Evolutionary conservation across 148 eudicot genomes (phyloP).

Genomic region (Tetragonia tetragonoides): DNA sequence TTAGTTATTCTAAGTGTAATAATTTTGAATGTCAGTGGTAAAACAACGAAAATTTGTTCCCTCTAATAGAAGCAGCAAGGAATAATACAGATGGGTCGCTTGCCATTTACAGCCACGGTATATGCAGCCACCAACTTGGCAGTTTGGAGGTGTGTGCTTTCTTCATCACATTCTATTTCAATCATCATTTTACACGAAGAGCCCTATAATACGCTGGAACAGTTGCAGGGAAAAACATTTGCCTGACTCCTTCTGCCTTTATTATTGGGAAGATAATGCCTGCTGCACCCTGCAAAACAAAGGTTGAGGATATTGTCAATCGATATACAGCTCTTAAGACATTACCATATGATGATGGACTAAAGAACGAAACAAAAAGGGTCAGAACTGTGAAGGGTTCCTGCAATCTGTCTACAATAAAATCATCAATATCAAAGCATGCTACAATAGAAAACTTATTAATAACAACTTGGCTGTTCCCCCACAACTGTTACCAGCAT

Average conservation of each 20-base stretch:
- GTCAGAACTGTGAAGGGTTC: not conserved
- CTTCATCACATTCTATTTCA: not conserved
- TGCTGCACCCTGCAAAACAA: constrained; percentile 56
- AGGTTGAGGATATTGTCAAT: not conserved
- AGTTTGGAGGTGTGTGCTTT: not conserved
- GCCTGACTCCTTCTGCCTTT: constrained; percentile 80
- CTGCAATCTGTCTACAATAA: not conserved
- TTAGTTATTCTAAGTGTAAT: too few species aligned
- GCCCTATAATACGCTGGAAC: constrained; percentile 68
- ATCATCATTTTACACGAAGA: constrained; percentile 36
- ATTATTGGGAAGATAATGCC: constrained; percentile 80
- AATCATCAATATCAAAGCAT: not conserved
- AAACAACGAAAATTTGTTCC: not conserved
- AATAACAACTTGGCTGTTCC: too few species aligned
- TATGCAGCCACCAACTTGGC: not conserved
- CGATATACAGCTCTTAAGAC: not conserved
- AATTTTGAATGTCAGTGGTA: not conserved
- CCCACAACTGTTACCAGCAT: too few species aligned
- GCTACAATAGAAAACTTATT: not conserved
- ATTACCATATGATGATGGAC: not conserved
- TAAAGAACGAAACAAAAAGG: not conserved
- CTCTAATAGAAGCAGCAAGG: not conserved
- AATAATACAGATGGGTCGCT: constrained; percentile 9
- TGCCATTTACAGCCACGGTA: constrained; percentile 4
- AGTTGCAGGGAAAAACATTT: constrained; percentile 81